These are phyloP conservation scores for Theobroma cacao DNA, from an alignment of 345 rosid species.

Conservation along the genomic window DNA sequence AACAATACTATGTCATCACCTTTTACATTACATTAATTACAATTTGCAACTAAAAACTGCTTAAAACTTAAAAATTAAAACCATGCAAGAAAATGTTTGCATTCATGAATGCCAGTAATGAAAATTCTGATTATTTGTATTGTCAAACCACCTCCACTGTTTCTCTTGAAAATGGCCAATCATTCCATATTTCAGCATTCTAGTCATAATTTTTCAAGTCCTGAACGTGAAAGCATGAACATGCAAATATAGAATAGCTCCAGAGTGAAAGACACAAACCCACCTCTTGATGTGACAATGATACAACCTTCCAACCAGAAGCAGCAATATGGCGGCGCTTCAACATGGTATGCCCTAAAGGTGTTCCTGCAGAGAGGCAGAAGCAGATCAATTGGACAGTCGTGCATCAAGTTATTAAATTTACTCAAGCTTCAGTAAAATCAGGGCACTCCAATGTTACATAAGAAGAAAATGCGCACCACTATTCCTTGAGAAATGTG, in stretches of 20 bases:
- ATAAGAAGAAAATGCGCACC: slow-evolving; percentile 38
- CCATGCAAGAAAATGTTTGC: neutral
- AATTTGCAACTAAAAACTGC: neutral
- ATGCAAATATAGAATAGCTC: neutral
- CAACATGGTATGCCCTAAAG: slow-evolving; percentile 85
- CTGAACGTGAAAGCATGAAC: neutral
- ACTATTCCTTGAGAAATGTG: slow-evolving; percentile 88
- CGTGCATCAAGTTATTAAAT: neutral
- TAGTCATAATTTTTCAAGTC: neutral
- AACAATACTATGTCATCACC: neutral
- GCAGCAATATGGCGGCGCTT: slow-evolving; percentile 72
- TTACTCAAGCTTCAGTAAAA: neutral
- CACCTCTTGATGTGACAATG: slow-evolving; percentile 80
- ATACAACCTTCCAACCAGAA: slow-evolving; percentile 85
- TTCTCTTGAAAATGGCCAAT: neutral
- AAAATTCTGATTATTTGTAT: neutral
- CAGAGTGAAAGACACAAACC: slow-evolving; percentile 2
- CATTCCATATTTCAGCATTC: neutral
- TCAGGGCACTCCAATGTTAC: neutral
- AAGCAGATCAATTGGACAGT: neutral
- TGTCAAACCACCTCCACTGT: neutral
- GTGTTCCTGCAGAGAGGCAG: slow-evolving; percentile 49
- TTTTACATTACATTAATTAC: neutral
- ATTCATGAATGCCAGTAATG: neutral
- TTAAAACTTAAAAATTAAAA: neutral